Evolutionary conservation across 2,329 filamentous ascomycete species (phyloP).

Genomic region (Neospermospora avenae): DNA sequence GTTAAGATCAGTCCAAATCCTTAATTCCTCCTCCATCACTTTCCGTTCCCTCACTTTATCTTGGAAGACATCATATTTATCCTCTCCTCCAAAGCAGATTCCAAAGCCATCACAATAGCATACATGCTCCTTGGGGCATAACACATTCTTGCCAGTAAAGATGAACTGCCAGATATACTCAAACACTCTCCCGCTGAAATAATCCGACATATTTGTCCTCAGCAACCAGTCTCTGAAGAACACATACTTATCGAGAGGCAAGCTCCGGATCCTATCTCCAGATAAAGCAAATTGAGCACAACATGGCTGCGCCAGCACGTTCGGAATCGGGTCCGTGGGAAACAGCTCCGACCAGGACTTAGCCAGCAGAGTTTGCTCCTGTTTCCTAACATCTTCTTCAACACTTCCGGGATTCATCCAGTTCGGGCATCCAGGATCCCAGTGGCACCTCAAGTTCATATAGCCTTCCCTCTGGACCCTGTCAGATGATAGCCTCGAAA

Average conservation of each 20-base stretch:
- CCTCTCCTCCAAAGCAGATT: constrained; percentile 32
- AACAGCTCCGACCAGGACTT: constrained; percentile 37
- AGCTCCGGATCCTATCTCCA: constrained; percentile 46
- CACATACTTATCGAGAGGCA: constrained; percentile 52
- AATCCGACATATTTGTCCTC: constrained; percentile 51
- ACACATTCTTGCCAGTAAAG: constrained; percentile 48
- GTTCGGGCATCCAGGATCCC: constrained; percentile 52
- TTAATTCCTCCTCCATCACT: constrained; percentile 14
- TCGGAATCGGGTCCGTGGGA: constrained; percentile 38
- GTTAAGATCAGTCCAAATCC: constrained; percentile 2
- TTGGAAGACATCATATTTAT: constrained; percentile 23
- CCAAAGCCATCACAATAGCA: constrained; percentile 36
- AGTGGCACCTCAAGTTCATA: constrained; percentile 58
- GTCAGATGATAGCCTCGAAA: constrained; percentile 25
- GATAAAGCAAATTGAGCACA: constrained; percentile 65
- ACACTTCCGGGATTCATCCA: constrained; percentile 43
- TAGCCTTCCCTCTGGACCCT: constrained; percentile 52
- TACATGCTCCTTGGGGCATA: constrained; percentile 29
- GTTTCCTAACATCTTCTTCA: constrained; percentile 39
- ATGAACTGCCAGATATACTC: constrained; percentile 67
- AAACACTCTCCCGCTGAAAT: constrained; percentile 55
- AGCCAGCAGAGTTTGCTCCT: constrained; percentile 43
- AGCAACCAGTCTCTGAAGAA: constrained; percentile 58
- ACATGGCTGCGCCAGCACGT: constrained; percentile 51
- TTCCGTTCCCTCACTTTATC: constrained; percentile 5